Evolutionary conservation across 1,139 yeast species (phyloP).

Genomic region (Hyphopichia burtonii): DNA sequence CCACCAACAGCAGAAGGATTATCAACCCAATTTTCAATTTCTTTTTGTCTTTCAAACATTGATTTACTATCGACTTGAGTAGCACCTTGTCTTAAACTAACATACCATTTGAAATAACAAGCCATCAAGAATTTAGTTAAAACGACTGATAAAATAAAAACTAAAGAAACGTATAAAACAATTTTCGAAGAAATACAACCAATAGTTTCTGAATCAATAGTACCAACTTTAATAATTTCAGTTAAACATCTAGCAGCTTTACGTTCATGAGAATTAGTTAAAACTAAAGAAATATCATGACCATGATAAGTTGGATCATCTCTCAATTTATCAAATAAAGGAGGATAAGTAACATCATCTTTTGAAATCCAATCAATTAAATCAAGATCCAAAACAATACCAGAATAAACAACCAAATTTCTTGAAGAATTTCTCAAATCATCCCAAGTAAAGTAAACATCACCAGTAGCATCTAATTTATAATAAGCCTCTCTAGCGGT

Average conservation of each 20-base stretch:
- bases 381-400: slow-evolving; percentile 80
- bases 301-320: slow-evolving; percentile 61
- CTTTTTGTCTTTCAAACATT: slow-evolving; percentile 50
- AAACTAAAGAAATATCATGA: slow-evolving; percentile 74
- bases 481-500: slow-evolving; percentile 71
- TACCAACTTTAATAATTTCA: slow-evolving; percentile 89
- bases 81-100: slow-evolving; percentile 81
- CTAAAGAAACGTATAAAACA: slow-evolving; percentile 76
- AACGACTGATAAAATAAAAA: slow-evolving; percentile 81
- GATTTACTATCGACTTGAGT: slow-evolving; percentile 50
- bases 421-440: slow-evolving; percentile 70
- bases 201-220: slow-evolving; percentile 81
- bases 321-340: slow-evolving; percentile 61
- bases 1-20: slow-evolving; percentile 42
- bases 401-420: slow-evolving; percentile 82
- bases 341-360: slow-evolving; percentile 72
- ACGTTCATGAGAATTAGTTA: slow-evolving; percentile 68
- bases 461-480: slow-evolving; percentile 59
- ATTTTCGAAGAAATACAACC: slow-evolving; percentile 95
- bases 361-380: slow-evolving; percentile 70
- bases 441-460: slow-evolving; percentile 88
- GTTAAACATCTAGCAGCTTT: slow-evolving; percentile 76
- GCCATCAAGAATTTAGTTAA: slow-evolving; percentile 77
- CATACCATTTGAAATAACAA: slow-evolving; percentile 82
- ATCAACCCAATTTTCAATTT: slow-evolving; percentile 80